These are phyloP conservation scores for Halteria grandinella DNA, from an alignment of 73 alveolate species.

Conservation along the genomic window DNA sequence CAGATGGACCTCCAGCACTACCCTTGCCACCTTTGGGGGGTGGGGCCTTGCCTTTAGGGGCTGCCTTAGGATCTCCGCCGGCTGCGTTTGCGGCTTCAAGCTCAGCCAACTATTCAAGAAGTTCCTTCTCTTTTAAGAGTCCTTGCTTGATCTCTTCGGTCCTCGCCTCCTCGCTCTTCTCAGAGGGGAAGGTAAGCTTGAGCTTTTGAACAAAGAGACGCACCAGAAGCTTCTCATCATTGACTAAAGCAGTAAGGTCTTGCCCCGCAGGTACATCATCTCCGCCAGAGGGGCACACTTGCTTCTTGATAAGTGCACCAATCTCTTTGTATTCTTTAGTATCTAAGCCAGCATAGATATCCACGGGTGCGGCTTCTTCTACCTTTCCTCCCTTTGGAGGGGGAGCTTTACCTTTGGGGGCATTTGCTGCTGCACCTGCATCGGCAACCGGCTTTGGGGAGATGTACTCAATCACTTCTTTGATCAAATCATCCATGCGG, in stretches of 20 bases:
- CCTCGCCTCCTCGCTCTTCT: slow-evolving; percentile 26
- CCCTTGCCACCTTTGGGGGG: too few relatives aligned
- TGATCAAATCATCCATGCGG: slow-evolving; percentile 48
- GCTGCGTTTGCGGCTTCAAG: slow-evolving; percentile 14
- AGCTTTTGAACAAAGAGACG: slow-evolving; percentile 31
- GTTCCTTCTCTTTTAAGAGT: slow-evolving; percentile 49
- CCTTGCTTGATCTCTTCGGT: neutral
- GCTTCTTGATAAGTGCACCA: neutral
- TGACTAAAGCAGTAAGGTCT: slow-evolving; percentile 1
- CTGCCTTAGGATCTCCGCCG: slow-evolving; percentile 36
- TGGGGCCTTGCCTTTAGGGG: slow-evolving; percentile 43
- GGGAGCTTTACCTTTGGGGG: too few relatives aligned
- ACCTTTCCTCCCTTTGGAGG: too few relatives aligned
- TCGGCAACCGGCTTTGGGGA: slow-evolving; percentile 49
- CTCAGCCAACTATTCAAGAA: slow-evolving; percentile 28
- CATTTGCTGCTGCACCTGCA: neutral
- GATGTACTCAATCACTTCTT: slow-evolving; percentile 59
- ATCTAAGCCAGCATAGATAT: slow-evolving; percentile 43
- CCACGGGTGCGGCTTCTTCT: slow-evolving; percentile 41
- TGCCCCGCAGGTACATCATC: neutral
- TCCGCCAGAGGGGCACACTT: neutral
- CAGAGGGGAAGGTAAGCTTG: neutral
- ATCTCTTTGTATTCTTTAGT: slow-evolving; percentile 35
- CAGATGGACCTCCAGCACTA: too few relatives aligned
- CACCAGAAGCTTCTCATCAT: slow-evolving; percentile 35